Evolutionary conservation across 148 eudicot species (phyloP), one percentile per base, ranked within the genome.

Genomic region (Cornus suecica): DNA sequence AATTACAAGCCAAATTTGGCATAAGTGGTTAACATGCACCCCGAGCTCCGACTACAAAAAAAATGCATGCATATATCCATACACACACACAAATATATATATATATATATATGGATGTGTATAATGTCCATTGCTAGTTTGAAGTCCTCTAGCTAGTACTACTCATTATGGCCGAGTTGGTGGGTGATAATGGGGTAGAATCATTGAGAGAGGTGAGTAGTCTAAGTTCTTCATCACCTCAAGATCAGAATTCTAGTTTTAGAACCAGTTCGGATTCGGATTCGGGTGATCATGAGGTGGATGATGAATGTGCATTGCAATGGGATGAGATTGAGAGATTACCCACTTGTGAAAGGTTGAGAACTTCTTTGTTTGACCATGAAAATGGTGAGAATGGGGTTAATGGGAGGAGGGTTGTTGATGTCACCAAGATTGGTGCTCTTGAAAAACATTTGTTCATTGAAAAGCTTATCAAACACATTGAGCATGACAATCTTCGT

Each of bases 391-490:
- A 68, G 65, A 80, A 74, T 72, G 78, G 25, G 45, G 48, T 15
- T 65, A 76, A 82, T 69, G 87, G 89, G 63, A 94, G 81, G 77
- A 75, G 80, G 81, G 78, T 91, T 68, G 74, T 83, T 66, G 86
- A 94, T 83, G 91, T 87, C 25, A 82, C 94, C 24, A 80, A 84
- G 85, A 90, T 94, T 79, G 91, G 86, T 74, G 85, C 93, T 63
- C 58, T 78, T n/a, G 93, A 94, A 76, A 79, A 92, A 26, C 91
- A 84, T 72, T 63, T 82, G 80, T 86, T 94, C 75, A 86, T 94
- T 64, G 97, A 91, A 68, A 92, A 87, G 85, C 89, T 91, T 80
- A 86, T 94, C 75, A 90, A 85, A 74, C 88, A 91, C 82, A 87
- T 88, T 80, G 91, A 90, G 77, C 83, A 81, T 61, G 98, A 94